These are phyloP conservation scores for Pichia phayaonensis DNA, from an alignment of 805 yeast species.

Conservation along the genomic window DNA sequence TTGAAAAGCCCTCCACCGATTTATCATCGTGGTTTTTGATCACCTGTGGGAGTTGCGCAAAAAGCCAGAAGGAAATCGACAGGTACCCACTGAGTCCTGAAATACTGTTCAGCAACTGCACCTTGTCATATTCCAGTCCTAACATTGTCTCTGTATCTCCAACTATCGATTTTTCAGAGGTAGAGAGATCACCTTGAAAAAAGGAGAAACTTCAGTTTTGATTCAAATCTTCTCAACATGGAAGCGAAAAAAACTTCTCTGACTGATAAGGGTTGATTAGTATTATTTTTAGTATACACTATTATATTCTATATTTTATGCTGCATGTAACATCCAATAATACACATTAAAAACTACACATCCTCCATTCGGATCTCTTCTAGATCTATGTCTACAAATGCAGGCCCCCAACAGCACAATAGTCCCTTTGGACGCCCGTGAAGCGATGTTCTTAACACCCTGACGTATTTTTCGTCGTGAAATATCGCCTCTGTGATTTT, in stretches of 20 bases:
- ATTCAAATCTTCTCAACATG: background rate
- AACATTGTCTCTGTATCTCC: background rate
- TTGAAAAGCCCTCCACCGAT: conserved; percentile 62
- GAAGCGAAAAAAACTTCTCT: background rate
- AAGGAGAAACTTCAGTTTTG: too few species aligned
- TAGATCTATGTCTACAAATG: conserved; percentile 22
- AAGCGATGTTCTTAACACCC: conserved; percentile 6
- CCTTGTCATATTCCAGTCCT: background rate
- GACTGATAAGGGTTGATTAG: background rate
- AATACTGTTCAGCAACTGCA: conserved; percentile 6
- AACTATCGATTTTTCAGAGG: background rate
- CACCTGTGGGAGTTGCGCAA: conserved; percentile 71
- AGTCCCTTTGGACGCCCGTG: conserved; percentile 45
- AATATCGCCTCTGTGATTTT: conserved; percentile 37
- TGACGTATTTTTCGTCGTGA: conserved; percentile 26
- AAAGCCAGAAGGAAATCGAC: conserved; percentile 56
- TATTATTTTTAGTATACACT: too few species aligned
- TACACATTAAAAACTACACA: background rate
- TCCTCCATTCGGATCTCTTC: background rate
- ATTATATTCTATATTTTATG: too few species aligned
- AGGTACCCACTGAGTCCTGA: conserved; percentile 27
- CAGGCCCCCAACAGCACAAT: conserved; percentile 53
- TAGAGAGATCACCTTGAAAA: too few species aligned
- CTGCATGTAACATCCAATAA: background rate
- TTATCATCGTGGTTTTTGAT: conserved; percentile 47